Base-by-base conservation (phyloP, 371 early-diverging fungal genomes). In the Cokeromyces recurvatus region DNA sequence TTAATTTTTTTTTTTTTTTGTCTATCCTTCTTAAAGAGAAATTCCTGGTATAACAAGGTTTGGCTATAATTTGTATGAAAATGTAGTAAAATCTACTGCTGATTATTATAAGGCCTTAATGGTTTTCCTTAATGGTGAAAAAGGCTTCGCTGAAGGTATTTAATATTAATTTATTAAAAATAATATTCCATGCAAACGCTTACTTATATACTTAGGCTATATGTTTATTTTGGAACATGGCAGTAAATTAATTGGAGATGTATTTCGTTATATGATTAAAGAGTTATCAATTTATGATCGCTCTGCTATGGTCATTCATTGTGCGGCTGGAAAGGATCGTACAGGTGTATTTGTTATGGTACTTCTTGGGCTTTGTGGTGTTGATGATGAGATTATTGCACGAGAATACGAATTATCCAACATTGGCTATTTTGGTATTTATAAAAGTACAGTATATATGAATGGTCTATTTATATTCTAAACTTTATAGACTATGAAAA, bases 321-420 rank as follows among this genome's bases (percentile, higher is more conserved):
- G 91, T 62, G 79, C 88, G 14, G 88, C 88, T 10, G 91, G 91
- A 29, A 91, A 91, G 64, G 92, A 92, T 46, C 74, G 92, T 38
- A 92, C 92, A 0, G 92, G 92, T 14, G 68, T 90, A n/a, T 72
- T 85, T 24, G 59, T 74, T 19, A 84, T 85, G 57, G 55, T 89
- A 38, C 48, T 90, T 11, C 71, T 86, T 31, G 74, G 75, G 24
- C 71, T 87, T 8, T 75, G 82, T 38, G 87, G 81, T 7, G 88
- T 91, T 0, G 75, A 81, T 38, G 85, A 85, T 42, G 79, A 79
- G 34, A 57, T 78, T 54, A 87, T 92, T 48, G 78, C 83, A 8
- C 68, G 62, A 38, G 90, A 91, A 54, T 92, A 91, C 55, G 79
- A 73, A 27, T 19, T 74, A 31, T 71, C 77, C 3, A 50, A 46